These are phyloP conservation scores for Fusarium sulawesiense DNA, from an alignment of 2,329 filamentous ascomycete genomes.

Conservation along the genomic window DNA sequence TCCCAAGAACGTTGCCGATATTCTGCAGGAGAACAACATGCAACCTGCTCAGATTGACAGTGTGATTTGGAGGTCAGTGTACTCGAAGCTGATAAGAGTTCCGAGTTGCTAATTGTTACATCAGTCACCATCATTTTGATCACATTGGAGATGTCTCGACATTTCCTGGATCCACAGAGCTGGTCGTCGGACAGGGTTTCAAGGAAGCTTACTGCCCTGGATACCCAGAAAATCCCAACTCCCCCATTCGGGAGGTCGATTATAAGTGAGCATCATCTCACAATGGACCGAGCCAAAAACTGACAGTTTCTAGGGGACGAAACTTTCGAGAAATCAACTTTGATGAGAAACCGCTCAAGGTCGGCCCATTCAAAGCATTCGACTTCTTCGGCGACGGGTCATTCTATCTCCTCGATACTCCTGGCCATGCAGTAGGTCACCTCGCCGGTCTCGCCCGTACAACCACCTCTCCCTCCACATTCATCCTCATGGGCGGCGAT, in stretches of 20 bases:
- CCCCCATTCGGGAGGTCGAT: slow-evolving; percentile 17
- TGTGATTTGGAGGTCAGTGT: slow-evolving; percentile 31
- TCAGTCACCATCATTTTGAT: slow-evolving; percentile 30
- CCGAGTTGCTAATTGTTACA: background rate
- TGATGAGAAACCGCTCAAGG: background rate
- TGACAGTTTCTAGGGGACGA: background rate
- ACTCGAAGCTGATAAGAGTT: no score
- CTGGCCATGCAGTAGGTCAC: slow-evolving; percentile 25
- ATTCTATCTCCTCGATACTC: slow-evolving; percentile 29
- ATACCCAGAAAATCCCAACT: slow-evolving; percentile 8
- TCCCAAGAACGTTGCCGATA: slow-evolving; percentile 17
- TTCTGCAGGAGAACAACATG: slow-evolving; percentile 2
- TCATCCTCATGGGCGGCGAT: slow-evolving; percentile 24
- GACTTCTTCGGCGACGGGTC: slow-evolving; percentile 34
- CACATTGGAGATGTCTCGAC: slow-evolving; percentile 29
- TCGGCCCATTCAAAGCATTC: slow-evolving; percentile 19
- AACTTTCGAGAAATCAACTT: slow-evolving; percentile 24
- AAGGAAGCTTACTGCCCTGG: slow-evolving; percentile 28
- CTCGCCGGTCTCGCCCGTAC: slow-evolving; percentile 26
- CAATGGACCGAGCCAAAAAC: no score
- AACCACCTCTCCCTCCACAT: background rate
- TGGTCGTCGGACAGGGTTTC: slow-evolving; percentile 29
- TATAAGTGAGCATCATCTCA: background rate
- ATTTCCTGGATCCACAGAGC: slow-evolving; percentile 21
- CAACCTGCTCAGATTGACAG: slow-evolving; percentile 4